Percentiles rank a stretch among this genome's conserved stretches.
Evolutionary conservation across 805 yeast genomes (phyloP).

Genomic region (Lipomyces yamanashiensis): DNA sequence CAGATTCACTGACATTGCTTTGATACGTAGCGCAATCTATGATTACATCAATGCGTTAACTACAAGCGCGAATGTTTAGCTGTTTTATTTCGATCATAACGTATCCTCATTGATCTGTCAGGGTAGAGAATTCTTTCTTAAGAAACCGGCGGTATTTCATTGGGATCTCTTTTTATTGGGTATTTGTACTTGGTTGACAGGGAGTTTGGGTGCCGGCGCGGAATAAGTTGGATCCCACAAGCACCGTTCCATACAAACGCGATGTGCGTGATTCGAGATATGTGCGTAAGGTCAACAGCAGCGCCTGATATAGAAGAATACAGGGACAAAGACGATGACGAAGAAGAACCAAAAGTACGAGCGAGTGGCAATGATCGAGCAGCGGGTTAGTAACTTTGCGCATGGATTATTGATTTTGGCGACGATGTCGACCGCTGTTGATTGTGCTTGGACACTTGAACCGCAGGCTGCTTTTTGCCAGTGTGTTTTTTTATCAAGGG

Average conservation of each 20-base stretch:
- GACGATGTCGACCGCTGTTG: constrained; percentile 91
- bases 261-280: constrained; percentile 59
- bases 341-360: background rate
- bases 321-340: constrained; percentile 2
- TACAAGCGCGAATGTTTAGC: too few species aligned
- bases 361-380: constrained; percentile 62
- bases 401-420: constrained; percentile 86
- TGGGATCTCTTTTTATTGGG: constrained; percentile 90
- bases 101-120: constrained; percentile 93
- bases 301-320: background rate
- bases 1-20: too few species aligned
- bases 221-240: constrained; percentile 93
- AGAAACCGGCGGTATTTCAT: constrained; percentile 85
- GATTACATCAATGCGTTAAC: too few species aligned
- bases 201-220: constrained; percentile 93
- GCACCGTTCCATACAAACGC: constrained; percentile 92
- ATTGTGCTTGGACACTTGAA: constrained; percentile 76
- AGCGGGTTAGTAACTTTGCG: constrained; percentile 77
- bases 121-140: constrained; percentile 74
- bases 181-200: constrained; percentile 82
- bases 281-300: constrained; percentile 21
- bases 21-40: too few species aligned
- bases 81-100: constrained; percentile 91
- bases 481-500: constrained; percentile 93
- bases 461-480: constrained; percentile 95